Evolutionary conservation across 2,329 filamentous ascomycete genomes (phyloP).

Genomic region (Sporothrix luriei): DNA sequence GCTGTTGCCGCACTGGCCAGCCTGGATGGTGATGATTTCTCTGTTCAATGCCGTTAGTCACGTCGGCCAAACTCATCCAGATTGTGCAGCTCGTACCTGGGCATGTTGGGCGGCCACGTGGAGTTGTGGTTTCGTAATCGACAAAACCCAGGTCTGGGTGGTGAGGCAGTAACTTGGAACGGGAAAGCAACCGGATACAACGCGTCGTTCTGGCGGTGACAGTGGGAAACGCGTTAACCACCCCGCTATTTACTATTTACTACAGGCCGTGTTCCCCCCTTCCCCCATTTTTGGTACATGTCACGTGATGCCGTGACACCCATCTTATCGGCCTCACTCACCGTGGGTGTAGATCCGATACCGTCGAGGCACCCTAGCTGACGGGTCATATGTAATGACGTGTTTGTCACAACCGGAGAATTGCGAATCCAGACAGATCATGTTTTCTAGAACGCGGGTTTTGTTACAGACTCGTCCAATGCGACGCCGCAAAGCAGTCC

Average conservation of each 20-base stretch:
- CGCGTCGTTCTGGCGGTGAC: slow-evolving; percentile 24
- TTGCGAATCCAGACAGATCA: slow-evolving; percentile 1
- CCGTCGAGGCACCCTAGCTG: not conserved
- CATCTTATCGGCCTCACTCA: not conserved
- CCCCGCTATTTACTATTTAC: slow-evolving; percentile 27
- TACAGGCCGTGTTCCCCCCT: slow-evolving; percentile 12
- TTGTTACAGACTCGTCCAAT: slow-evolving; percentile 2
- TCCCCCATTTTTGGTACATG: not conserved
- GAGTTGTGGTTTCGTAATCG: not conserved
- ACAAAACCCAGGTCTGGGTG: not conserved
- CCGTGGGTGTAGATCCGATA: not conserved
- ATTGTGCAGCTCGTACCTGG: slow-evolving; percentile 39
- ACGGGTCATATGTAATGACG: slow-evolving; percentile 4
- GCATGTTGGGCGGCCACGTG: slow-evolving; percentile 39
- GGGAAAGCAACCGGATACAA: slow-evolving; percentile 8
- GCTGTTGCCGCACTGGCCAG: slow-evolving; percentile 99
- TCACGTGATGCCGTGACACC: not conserved
- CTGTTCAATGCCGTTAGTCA: slow-evolving; percentile 50
- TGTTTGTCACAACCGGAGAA: slow-evolving; percentile 1
- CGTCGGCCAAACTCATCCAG: not conserved
- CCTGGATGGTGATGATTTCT: slow-evolving; percentile 99
- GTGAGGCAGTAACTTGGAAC: slow-evolving; percentile 25
- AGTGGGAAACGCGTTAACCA: slow-evolving; percentile 26
- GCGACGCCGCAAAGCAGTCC: not conserved
- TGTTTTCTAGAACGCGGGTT: not conserved